Base-by-base conservation (phyloP, 1,284 basidiomycete genomes). In the Ceratobasidium papillatum region DNA sequence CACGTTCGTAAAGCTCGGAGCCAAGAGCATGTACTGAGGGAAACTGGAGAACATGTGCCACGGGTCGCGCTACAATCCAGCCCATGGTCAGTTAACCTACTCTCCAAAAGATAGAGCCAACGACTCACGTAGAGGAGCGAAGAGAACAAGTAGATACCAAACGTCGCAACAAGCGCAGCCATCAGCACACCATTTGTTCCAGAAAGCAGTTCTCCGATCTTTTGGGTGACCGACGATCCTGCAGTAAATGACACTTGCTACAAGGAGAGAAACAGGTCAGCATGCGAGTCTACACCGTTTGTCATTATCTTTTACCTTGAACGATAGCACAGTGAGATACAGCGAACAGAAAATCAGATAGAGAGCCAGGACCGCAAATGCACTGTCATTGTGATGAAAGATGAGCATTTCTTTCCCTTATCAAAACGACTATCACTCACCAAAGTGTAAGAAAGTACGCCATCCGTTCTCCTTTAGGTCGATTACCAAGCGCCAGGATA, bases 21-120 rank as follows among this genome's bases (percentile, higher is more conserved):
- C 96, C 69, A 98, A 82, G 77, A 91, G 89, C 79, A 98, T 84
- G 82, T 98, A 99, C 82, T 98, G 96, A 78, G 92, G 86, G 87
- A 98, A 96, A 80, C 94, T 96, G n/a, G 94, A 95, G 82, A 97
- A 89, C 91, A 99, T 94, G 82, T 99, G 96, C 96, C 96, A 98
- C 5, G 96, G 96, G 83, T 99, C 96, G 75, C 93, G 89, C 92
- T 95, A 77, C 14, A 75, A 51, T 22, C 19, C 25, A 47, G 59
- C 12, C 34, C 34, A 27, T 32, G 9, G 36, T 75, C 17, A 71
- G 36, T 56, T 22, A 30, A 41, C 4, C 52, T 11, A 36, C 14
- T 8, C 27, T 8, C 30, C 52, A 62, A 14, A 36, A 45, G 59
- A 62, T 34, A 1, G n/a, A 7, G 32, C 62, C 11, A 36, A 63